Evolutionary conservation across 768 basidiomycete species (phyloP), one percentile per base, ranked within the genome.

Genomic region (Mycena metata): DNA sequence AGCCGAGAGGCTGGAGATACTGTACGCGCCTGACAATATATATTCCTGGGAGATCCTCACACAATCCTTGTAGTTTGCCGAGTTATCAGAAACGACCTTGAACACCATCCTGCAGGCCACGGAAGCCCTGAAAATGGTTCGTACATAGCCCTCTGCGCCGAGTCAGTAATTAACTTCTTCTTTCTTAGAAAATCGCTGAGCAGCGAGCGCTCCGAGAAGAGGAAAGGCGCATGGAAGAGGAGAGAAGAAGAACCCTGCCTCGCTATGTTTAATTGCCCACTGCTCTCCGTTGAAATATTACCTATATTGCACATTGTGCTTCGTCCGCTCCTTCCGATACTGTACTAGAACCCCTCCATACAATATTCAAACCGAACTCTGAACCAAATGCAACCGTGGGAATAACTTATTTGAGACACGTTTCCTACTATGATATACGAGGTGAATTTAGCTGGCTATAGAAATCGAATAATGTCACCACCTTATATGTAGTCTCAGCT

Each of bases 161-260:
- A 30, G 30, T 30, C 6, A 6, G 30, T 41, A 41, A 3, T 35
- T 13, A 24, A 3, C 12, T 3, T 57, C 16, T 41, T 61, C 51
- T 35, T 17, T 12, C 21, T 49, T 57, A 71, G 70, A 72, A 69
- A 69, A 72, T 72, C 67, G 70, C 70, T 21, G 70, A 72, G 41
- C 70, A 72, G 24, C 59, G 70, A 16, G 70, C 67, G 3, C 26
- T 62, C 16, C 50, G 67, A 3, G 70, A 69, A 26, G 54, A 60
- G 13, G 70, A 72, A 46, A 60, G 60, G 12, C 66, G 60, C 8
- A 10, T 72, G 36, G 70, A 68, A 55, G 64, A 68, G 23, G 70
- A 69, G 24, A 55, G 67, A 43, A 24, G 46, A 49, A 61, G 67
- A 60, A 69, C 43, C 43, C 64, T 55, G 10, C 64, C 63, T 15